phyloP scores from a whole-genome alignment of 352 stramenopile genomes.

The Blastocystis sp. region DNA sequence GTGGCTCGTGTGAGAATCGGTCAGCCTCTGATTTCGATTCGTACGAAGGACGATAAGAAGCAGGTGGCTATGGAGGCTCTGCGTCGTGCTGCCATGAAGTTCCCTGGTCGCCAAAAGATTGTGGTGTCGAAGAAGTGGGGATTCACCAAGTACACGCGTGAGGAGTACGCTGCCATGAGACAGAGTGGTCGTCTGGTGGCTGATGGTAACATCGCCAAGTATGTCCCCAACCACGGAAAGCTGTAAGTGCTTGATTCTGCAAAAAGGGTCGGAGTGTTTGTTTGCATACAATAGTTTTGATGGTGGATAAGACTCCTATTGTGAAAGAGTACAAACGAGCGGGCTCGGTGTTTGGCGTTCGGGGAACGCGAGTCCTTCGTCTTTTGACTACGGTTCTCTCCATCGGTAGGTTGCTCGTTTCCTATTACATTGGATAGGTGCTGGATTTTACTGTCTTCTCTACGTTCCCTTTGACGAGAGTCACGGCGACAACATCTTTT shows the following conservation, averaged over 20 bases:
- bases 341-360: neutral
- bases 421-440: neutral
- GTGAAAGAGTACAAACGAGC: conserved; percentile 50
- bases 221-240: conserved; percentile 74
- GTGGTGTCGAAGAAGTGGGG: conserved; percentile 94
- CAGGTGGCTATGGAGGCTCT: conserved; percentile 87
- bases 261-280: too few species aligned
- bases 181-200: conserved; percentile 79
- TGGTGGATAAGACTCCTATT: conserved; percentile 41
- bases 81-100: conserved; percentile 97
- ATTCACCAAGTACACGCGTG: conserved; percentile 96
- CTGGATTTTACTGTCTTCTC: conserved; percentile 18
- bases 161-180: conserved; percentile 89
- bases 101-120: conserved; percentile 98
- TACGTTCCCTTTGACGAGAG: conserved; percentile 45
- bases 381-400: conserved; percentile 23
- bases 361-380: conserved; percentile 18
- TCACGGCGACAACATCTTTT: conserved; percentile 31
- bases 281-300: neutral
- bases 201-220: conserved; percentile 96
- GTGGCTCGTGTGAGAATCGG: conserved; percentile 94
- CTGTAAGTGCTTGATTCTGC: too few species aligned
- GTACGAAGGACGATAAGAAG: conserved; percentile 85
- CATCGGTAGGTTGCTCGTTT: neutral
- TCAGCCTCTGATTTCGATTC: conserved; percentile 91